A percentile compares a stretch with the other conserved stretches of the same genome.
These are phyloP conservation scores for Sugiyamaella xylanicola DNA, from an alignment of 1,139 yeast species.

Conservation along the genomic window DNA sequence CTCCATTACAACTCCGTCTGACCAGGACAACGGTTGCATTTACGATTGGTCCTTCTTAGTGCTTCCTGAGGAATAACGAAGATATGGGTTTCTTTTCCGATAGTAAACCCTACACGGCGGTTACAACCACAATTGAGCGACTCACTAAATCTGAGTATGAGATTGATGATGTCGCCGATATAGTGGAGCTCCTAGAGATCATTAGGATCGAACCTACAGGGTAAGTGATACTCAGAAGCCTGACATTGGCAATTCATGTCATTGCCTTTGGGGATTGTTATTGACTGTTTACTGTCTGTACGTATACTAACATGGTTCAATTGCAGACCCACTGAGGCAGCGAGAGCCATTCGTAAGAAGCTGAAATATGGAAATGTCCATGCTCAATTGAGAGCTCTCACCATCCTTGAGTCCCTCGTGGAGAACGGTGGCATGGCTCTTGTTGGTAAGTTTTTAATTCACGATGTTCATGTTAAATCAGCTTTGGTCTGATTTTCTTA, in stretches of 20 bases:
- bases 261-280: too few species aligned
- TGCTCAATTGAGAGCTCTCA: conserved; percentile 67
- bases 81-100: conserved; percentile 47
- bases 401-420: conserved; percentile 70
- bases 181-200: conserved; percentile 51
- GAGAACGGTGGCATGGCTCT: conserved; percentile 66
- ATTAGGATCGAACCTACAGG: conserved; percentile 49
- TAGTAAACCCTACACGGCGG: conserved; percentile 52
- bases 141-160: conserved; percentile 45
- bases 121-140: conserved; percentile 52
- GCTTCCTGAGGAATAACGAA: too few species aligned
- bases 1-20: neutral
- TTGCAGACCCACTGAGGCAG: conserved; percentile 71
- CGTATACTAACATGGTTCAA: neutral
- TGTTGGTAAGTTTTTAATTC: conserved; percentile 28
- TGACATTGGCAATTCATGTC: neutral
- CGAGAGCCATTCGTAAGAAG: conserved; percentile 84
- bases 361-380: conserved; percentile 75
- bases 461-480: neutral
- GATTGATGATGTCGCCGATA: conserved; percentile 45
- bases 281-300: too few species aligned
- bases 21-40: too few species aligned
- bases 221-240: conserved; percentile 29
- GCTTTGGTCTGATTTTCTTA: too few species aligned
- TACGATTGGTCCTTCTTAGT: too few species aligned